These are phyloP conservation scores for Suillus brevipes DNA, from an alignment of 768 basidiomycete genomes.

Conservation along the genomic window DNA sequence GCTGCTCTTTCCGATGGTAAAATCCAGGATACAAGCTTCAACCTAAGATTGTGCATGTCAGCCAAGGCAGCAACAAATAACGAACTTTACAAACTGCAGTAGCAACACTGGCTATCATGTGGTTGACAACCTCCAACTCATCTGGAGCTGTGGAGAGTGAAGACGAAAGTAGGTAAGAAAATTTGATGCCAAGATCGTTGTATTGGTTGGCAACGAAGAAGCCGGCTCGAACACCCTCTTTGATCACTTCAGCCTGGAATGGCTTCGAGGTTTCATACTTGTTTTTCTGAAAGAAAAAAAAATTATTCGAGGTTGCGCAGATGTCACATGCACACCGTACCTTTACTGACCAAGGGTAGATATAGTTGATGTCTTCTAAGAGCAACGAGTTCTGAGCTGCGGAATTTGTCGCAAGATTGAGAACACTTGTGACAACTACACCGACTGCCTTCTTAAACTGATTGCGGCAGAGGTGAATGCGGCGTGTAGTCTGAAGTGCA, in stretches of 20 bases:
- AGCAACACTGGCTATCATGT: slow-evolving; percentile 1
- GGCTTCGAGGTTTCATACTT: not conserved
- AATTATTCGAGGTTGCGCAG: not conserved
- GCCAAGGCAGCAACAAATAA: not conserved
- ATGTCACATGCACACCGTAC: not conserved
- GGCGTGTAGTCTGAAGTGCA: not conserved
- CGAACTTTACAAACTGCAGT: not conserved
- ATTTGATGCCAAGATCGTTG: not conserved
- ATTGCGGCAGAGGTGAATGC: not conserved
- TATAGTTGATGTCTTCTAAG: slow-evolving; percentile 2
- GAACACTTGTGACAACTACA: not conserved
- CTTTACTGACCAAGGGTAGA: not conserved
- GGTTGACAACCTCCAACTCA: not conserved
- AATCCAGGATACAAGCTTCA: slow-evolving; percentile 1
- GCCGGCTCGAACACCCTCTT: not conserved
- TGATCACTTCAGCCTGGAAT: slow-evolving; percentile 4
- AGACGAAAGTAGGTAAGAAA: not conserved
- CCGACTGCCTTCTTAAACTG: not conserved
- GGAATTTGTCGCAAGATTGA: not conserved
- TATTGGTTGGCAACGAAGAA: not conserved
- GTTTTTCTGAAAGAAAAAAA: not conserved
- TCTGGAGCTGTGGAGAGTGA: not conserved
- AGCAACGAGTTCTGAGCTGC: not conserved
- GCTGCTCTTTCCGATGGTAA: not conserved
- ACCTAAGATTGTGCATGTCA: not conserved